Percentiles rank a stretch among this genome's conserved stretches.
These are phyloP conservation scores for Oryza officinalis DNA, from an alignment of 176 grass and related monocot genomes.

Conservation along the genomic window DNA sequence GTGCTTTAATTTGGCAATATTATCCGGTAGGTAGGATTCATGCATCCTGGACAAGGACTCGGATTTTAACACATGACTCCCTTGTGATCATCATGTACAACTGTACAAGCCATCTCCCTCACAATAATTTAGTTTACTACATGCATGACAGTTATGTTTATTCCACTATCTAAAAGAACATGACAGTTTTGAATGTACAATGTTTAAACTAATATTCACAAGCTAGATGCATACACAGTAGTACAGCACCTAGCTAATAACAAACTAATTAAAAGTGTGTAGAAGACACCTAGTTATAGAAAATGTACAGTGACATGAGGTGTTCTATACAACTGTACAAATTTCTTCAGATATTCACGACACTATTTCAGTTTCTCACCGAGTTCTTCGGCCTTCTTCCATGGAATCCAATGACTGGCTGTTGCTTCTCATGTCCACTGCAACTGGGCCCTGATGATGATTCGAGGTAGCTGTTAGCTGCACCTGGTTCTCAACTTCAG, in stretches of 20 bases:
- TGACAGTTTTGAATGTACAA: constrained; percentile 2
- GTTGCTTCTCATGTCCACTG: constrained; percentile 15
- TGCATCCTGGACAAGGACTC: not conserved
- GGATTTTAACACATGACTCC: not conserved
- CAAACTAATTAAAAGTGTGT: not conserved
- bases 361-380: not conserved
- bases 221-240: not conserved
- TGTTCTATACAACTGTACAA: not conserved
- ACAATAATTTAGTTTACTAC: not conserved
- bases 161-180: not conserved
- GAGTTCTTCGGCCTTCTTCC: constrained; percentile 18
- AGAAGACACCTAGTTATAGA: not conserved
- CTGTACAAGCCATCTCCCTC: not conserved
- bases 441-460: not conserved
- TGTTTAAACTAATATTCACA: constrained; percentile 5
- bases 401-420: constrained; percentile 31
- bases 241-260: not conserved
- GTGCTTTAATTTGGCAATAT: not conserved
- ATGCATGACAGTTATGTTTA: constrained; percentile 22
- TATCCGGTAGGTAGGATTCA: not conserved
- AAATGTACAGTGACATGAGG: not conserved
- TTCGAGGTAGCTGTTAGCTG: constrained; percentile 1
- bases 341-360: not conserved
- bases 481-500: constrained; percentile 13
- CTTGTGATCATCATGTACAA: constrained; percentile 2